Evolutionary conservation across 2,329 filamentous ascomycete genomes (phyloP), one percentile per base, ranked within the genome.

Genomic region (Clonostachys rhizophaga): DNA sequence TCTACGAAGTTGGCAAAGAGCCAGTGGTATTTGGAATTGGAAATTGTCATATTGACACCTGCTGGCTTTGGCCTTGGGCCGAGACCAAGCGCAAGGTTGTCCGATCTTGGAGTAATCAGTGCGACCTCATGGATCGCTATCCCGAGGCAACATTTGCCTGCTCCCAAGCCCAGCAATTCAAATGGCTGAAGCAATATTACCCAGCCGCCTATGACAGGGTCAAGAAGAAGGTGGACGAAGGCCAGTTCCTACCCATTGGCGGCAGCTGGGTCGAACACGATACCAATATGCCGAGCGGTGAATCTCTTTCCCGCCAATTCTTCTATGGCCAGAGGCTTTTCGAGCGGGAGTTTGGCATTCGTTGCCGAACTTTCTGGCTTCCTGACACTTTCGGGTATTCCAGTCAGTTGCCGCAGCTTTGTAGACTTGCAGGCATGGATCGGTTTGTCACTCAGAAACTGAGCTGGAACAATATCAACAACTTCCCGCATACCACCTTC

Each of bases 401-500:
- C 0, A 87, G 87, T 44, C 94, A 99, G 67, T 79, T 99, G 40
- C 94, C 94, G 12, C 94, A 99, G 62, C 75, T 99, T 40, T 97
- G 91, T 63, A 87, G 92, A 5, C 74, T 96, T 30, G 88, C 94
- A n/a, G 92, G 91, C 17, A 97, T 99, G 94, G 88, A 82, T 49
- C 83, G 92, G 34, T 99, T 99, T 74, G 87, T 99, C 60, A 99
- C 94, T 0, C 94, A 99, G 67, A 99, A 99, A 72, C 76, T 99
- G 50, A 97, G 92, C 74, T 99, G 94, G 94, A 97, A 97, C 74
- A 97, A 97, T 65, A 97, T 97, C 78, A 97, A 97, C 71, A 95
- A 88, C 61, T 99, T 97, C 70, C 94, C 94, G 0, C 94, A 97
- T 63, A 97, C 94, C 6, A 97, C 94, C 1, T 99, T 99, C 76